Evolutionary conservation across 805 yeast genomes (phyloP).

Genomic region (Lipomyces japonicus): DNA sequence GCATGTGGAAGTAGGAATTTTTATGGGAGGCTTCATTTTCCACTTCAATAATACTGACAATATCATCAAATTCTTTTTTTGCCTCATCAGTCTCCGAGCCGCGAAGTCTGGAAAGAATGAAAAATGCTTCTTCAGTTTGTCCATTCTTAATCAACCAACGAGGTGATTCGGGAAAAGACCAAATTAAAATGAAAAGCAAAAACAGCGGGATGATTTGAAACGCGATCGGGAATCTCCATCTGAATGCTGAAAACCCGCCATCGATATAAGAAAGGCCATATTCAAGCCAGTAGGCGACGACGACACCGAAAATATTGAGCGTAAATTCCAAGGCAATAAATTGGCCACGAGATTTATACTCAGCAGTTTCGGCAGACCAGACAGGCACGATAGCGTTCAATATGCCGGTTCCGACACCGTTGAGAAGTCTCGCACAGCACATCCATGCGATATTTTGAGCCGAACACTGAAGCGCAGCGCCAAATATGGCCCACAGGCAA

Average conservation of each 20-base stretch:
- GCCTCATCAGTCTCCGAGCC: constrained; percentile 21
- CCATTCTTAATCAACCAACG: constrained; percentile 70
- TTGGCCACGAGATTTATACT: constrained; percentile 38
- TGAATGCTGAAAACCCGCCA: constrained; percentile 31
- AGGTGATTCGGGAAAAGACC: constrained; percentile 76
- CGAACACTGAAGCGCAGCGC: constrained; percentile 56
- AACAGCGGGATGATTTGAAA: constrained; percentile 58
- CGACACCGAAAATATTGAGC: constrained; percentile 57
- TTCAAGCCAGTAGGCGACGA: constrained; percentile 67
- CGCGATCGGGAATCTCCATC: constrained; percentile 73
- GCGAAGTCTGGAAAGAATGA: constrained; percentile 20
- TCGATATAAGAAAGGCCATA: constrained; percentile 55
- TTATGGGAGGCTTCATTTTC: constrained; percentile 20
- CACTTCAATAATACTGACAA: constrained; percentile 26
- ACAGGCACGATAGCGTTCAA: constrained; percentile 54
- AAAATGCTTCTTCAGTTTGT: constrained; percentile 56
- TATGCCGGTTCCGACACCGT: constrained; percentile 34
- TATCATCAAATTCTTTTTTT: constrained; percentile 18
- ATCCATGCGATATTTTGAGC: constrained; percentile 52
- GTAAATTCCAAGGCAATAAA: constrained; percentile 62
- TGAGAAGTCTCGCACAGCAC: constrained; percentile 58
- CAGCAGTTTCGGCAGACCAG: constrained; percentile 72
- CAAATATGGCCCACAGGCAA: constrained; percentile 49
- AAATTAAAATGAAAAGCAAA: constrained; percentile 53
- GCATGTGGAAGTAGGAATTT: constrained; percentile 46